Conservation (phyloP, 371 early-diverging fungal species). For the Globomyces sp. region DNA sequence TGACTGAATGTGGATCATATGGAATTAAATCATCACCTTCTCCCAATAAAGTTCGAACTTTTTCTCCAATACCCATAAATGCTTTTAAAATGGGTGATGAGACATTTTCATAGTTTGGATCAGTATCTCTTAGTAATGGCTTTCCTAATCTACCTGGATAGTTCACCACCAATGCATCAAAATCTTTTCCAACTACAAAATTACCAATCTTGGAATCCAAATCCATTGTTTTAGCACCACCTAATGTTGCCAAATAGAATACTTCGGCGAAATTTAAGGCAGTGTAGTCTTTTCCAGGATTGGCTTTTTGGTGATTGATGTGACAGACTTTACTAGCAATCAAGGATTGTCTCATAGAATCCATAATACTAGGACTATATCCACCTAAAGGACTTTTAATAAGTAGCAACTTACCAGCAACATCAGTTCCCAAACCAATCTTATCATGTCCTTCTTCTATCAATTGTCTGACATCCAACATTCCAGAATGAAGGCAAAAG, state of each 20-base stretch:
- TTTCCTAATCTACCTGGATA: conserved; percentile 24
- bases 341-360: conserved; percentile 77
- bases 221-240: conserved; percentile 80
- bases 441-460: conserved; percentile 63
- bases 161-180: conserved; percentile 87
- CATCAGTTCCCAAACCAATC: conserved; percentile 78
- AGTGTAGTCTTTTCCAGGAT: conserved; percentile 4
- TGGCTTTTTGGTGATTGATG: not conserved
- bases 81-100: not conserved
- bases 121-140: not conserved
- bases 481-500: conserved; percentile 78
- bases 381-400: conserved; percentile 40
- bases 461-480: conserved; percentile 76
- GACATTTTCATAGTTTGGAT: not conserved
- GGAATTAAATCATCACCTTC: conserved; percentile 6
- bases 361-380: conserved; percentile 78
- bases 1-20: not conserved
- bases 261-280: conserved; percentile 64
- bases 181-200: conserved; percentile 76
- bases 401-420: conserved; percentile 55
- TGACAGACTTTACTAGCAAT: conserved; percentile 64
- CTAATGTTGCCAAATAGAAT: conserved; percentile 85
- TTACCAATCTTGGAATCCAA: conserved; percentile 73
- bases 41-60: conserved; percentile 20
- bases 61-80: not conserved